Conservation (phyloP, 2,329 filamentous ascomycete species). For the Neonectria magnoliae region DNA sequence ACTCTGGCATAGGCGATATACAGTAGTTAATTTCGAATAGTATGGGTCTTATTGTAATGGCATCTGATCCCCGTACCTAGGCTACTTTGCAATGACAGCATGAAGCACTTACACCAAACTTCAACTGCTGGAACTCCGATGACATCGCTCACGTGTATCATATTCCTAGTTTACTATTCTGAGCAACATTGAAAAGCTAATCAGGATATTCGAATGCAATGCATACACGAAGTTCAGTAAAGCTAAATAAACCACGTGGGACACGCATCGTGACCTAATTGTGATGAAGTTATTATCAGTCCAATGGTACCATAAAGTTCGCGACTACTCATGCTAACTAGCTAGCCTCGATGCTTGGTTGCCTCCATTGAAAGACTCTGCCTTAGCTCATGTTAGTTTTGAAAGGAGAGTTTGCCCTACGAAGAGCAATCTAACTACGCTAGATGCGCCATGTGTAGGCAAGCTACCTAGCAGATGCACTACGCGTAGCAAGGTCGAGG, state of each 20-base stretch:
- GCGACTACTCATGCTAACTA: background rate
- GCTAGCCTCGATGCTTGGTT: background rate
- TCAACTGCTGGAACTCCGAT: background rate
- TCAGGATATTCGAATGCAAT: too few relatives aligned
- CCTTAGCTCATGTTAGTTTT: background rate
- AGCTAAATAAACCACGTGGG: too few relatives aligned
- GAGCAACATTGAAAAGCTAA: background rate
- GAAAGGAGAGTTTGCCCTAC: slow-evolving; percentile 1
- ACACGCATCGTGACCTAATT: background rate
- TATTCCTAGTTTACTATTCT: background rate
- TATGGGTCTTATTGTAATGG: background rate
- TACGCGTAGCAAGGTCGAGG: too few relatives aligned
- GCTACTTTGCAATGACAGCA: background rate
- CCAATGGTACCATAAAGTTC: slow-evolving; percentile 1
- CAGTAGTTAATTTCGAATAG: too few relatives aligned
- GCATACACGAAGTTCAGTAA: background rate
- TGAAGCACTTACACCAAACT: background rate
- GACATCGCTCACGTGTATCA: background rate
- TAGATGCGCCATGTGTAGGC: background rate
- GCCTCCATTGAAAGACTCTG: too few relatives aligned
- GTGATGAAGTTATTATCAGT: slow-evolving; percentile 7
- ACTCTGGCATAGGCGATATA: too few relatives aligned
- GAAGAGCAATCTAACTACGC: background rate
- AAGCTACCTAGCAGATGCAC: too few relatives aligned
- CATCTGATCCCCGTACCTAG: background rate